Conservation (phyloP, 192 early-diverging fungal species). For the Rhizophagus prolifer region DNA sequence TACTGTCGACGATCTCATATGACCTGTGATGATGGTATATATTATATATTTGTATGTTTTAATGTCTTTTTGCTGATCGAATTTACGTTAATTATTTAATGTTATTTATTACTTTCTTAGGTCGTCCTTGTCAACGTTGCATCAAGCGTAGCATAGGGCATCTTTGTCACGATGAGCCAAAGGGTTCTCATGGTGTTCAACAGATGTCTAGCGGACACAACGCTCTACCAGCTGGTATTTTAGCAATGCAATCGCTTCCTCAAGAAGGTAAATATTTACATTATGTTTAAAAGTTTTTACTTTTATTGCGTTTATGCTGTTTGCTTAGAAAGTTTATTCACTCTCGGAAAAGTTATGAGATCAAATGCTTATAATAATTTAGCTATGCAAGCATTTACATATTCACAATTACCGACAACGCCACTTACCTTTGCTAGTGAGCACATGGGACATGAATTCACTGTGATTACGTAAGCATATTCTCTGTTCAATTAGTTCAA, state of each 20-base stretch:
- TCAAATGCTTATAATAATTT: not conserved
- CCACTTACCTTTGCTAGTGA: slow-evolving; percentile 78
- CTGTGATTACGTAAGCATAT: slow-evolving; percentile 58
- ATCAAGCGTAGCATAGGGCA: slow-evolving; percentile 95
- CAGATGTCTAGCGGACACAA: not conserved
- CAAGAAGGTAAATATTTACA: slow-evolving; percentile 5
- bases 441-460: slow-evolving; percentile 78
- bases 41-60: not conserved
- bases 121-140: slow-evolving; percentile 92
- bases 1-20: slow-evolving; percentile 95
- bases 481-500: slow-evolving; percentile 1
- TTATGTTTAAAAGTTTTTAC: not conserved
- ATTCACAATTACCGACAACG: slow-evolving; percentile 37
- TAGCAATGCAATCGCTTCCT: slow-evolving; percentile 14
- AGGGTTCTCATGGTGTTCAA: slow-evolving; percentile 37
- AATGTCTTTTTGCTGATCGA: not conserved
- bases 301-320: not conserved
- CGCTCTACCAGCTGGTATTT: slow-evolving; percentile 1
- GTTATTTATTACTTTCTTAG: slow-evolving; percentile 31
- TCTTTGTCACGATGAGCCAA: slow-evolving; percentile 87
- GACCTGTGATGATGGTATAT: slow-evolving; percentile 84
- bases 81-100: not conserved
- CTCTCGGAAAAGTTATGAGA: slow-evolving; percentile 2
- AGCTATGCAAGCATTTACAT: slow-evolving; percentile 4
- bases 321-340: not conserved